phyloP scores from a whole-genome alignment of 257 asterid genomes.

The Solanum tarapatanum region DNA sequence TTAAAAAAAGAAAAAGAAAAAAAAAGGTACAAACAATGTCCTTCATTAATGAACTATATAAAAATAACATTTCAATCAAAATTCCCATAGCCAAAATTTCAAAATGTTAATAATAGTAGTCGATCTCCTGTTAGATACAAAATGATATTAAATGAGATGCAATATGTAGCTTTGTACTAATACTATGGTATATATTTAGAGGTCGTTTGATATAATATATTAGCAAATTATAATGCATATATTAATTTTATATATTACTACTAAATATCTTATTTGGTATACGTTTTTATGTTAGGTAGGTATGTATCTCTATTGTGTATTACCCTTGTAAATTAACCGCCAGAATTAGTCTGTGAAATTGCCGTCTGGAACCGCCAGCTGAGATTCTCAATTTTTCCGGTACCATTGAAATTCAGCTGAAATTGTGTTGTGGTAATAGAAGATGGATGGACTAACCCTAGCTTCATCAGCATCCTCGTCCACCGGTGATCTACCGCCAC shows the following conservation, averaged over 20 bases:
- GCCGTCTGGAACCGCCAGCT: not conserved
- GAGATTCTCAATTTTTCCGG: not conserved
- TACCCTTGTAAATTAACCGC: not conserved
- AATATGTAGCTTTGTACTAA: not conserved
- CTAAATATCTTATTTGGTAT: rapidly evolving
- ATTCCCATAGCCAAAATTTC: too few species aligned
- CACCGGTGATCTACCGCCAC: constrained; percentile 22
- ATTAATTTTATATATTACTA: too few species aligned
- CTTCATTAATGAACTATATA: too few species aligned
- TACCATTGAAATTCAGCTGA: not conserved
- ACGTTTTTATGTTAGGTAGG: too few species aligned
- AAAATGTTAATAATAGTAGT: too few species aligned
- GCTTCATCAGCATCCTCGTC: constrained; percentile 44
- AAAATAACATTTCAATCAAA: too few species aligned
- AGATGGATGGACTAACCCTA: constrained; percentile 70
- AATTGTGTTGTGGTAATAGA: not conserved
- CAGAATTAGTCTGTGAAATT: not conserved
- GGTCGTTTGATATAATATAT: too few species aligned
- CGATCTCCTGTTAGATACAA: not conserved
- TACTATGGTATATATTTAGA: too few species aligned
- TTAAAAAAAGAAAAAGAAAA: too few species aligned
- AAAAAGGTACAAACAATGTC: too few species aligned
- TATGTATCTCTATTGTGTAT: too few species aligned
- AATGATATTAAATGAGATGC: not conserved
- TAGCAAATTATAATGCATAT: too few species aligned